These are phyloP conservation scores for Coemansia asiatica DNA, from an alignment of 192 early-diverging fungal genomes.

Conservation along the genomic window DNA sequence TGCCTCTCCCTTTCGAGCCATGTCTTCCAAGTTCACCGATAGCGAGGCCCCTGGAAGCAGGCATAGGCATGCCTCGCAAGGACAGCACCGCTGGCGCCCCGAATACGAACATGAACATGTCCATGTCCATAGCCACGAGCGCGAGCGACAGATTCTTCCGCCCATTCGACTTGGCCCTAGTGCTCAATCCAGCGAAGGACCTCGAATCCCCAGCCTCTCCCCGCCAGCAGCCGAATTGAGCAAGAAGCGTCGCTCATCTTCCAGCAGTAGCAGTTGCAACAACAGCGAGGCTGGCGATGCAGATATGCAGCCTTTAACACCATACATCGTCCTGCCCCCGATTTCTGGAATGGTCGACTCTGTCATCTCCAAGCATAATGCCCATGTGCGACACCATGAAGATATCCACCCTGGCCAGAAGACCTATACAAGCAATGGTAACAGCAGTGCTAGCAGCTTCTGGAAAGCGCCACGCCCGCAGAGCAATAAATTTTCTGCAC, in stretches of 20 bases:
- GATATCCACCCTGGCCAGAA: neutral
- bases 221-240: constrained; percentile 18
- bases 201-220: constrained; percentile 40
- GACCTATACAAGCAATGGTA: neutral
- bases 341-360: constrained; percentile 30
- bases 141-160: constrained; percentile 18
- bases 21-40: neutral
- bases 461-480: neutral
- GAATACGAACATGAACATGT: too few relatives aligned
- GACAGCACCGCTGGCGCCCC: constrained; percentile 5
- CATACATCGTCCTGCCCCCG: constrained; percentile 30
- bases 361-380: constrained; percentile 3
- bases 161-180: constrained; percentile 37
- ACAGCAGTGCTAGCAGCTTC: neutral
- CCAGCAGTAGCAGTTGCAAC: constrained; percentile 15
- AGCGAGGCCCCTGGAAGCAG: neutral
- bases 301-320: neutral
- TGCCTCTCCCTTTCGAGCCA: constrained; percentile 25
- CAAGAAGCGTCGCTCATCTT: constrained; percentile 18
- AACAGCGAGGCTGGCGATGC: constrained; percentile 13
- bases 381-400: neutral
- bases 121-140: too few relatives aligned
- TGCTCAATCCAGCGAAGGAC: constrained; percentile 25
- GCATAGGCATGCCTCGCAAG: neutral
- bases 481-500: neutral